A percentile compares a stretch with the other conserved stretches of the same genome.
Evolutionary conservation across 805 yeast genomes (phyloP).

Genomic region (Suhomyces tanzawaensis): DNA sequence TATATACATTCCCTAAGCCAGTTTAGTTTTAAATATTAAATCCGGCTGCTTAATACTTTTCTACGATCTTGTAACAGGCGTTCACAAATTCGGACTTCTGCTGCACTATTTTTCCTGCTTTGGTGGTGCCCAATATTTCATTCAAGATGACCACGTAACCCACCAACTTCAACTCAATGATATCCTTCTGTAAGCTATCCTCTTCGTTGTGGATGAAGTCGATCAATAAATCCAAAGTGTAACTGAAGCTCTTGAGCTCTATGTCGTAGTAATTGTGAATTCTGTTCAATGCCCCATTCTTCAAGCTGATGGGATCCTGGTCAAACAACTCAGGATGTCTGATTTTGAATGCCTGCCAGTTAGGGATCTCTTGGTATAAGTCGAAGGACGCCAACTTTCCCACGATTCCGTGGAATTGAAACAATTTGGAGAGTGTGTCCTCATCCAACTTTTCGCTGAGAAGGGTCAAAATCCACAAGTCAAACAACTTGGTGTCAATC

Average conservation of each 20-base stretch:
- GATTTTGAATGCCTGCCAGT: slow-evolving; percentile 26
- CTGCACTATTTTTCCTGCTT: slow-evolving; percentile 13
- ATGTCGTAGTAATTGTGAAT: slow-evolving; percentile 5
- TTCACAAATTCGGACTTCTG: slow-evolving; percentile 6
- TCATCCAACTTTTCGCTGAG: slow-evolving; percentile 16
- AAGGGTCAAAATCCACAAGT: slow-evolving; percentile 45
- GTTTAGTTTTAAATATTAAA: too few relatives aligned
- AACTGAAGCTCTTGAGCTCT: slow-evolving; percentile 12
- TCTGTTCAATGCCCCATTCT: neutral
- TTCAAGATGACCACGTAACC: slow-evolving; percentile 17
- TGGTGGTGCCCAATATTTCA: slow-evolving; percentile 17
- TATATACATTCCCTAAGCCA: too few relatives aligned
- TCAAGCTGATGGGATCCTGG: neutral
- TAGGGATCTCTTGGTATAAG: slow-evolving; percentile 18
- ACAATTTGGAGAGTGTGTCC: slow-evolving; percentile 11
- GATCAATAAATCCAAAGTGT: slow-evolving; percentile 12
- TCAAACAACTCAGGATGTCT: slow-evolving; percentile 28
- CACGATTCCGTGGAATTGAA: slow-evolving; percentile 11
- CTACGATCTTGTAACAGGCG: slow-evolving; percentile 7
- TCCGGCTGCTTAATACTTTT: slow-evolving; percentile 3
- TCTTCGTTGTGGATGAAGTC: slow-evolving; percentile 4
- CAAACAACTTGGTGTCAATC: slow-evolving; percentile 49
- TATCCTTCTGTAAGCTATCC: slow-evolving; percentile 4
- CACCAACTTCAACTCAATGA: slow-evolving; percentile 13
- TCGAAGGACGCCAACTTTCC: slow-evolving; percentile 11